Percentiles rank a stretch among this genome's conserved stretches.
phyloP scores from a whole-genome alignment of 768 basidiomycete species.

The Ramaria rubella region DNA sequence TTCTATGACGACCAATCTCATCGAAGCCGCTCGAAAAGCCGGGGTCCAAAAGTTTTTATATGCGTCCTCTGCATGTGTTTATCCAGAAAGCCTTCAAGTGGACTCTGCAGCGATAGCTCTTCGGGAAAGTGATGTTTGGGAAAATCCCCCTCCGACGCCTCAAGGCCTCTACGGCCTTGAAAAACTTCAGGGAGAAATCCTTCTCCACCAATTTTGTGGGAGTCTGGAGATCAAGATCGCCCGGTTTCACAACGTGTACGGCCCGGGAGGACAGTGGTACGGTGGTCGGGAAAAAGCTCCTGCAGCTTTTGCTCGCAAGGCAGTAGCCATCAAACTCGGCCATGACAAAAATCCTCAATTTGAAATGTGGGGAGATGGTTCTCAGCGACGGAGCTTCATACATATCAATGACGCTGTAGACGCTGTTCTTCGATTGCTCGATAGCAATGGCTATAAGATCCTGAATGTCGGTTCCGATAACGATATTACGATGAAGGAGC shows the following conservation, averaged over 20 bases:
- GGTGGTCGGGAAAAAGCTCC: slow-evolving; percentile 54
- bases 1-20: slow-evolving; percentile 42
- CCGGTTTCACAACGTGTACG: slow-evolving; percentile 55
- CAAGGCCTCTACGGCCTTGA: slow-evolving; percentile 57
- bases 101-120: slow-evolving; percentile 32
- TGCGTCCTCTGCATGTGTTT: slow-evolving; percentile 56
- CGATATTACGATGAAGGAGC: slow-evolving; percentile 35
- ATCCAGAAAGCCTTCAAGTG: slow-evolving; percentile 39
- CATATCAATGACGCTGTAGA: slow-evolving; percentile 50
- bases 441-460: slow-evolving; percentile 29
- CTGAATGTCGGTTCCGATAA: slow-evolving; percentile 49
- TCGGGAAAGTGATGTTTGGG: slow-evolving; percentile 40
- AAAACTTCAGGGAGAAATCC: slow-evolving; percentile 45
- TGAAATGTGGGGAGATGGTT: slow-evolving; percentile 55
- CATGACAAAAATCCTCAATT: slow-evolving; percentile 19
- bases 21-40: slow-evolving; percentile 32
- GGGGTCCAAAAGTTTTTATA: slow-evolving; percentile 43
- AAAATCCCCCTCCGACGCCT: slow-evolving; percentile 32
- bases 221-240: slow-evolving; percentile 39
- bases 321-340: slow-evolving; percentile 29
- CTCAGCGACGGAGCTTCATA: slow-evolving; percentile 48
- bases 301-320: slow-evolving; percentile 51
- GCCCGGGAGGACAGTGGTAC: slow-evolving; percentile 47
- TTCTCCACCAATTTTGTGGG: slow-evolving; percentile 29
- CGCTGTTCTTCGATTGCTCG: slow-evolving; percentile 39